Evolutionary conservation across 192 early-diverging fungal genomes (phyloP).

Genomic region (Coemansia sp.): DNA sequence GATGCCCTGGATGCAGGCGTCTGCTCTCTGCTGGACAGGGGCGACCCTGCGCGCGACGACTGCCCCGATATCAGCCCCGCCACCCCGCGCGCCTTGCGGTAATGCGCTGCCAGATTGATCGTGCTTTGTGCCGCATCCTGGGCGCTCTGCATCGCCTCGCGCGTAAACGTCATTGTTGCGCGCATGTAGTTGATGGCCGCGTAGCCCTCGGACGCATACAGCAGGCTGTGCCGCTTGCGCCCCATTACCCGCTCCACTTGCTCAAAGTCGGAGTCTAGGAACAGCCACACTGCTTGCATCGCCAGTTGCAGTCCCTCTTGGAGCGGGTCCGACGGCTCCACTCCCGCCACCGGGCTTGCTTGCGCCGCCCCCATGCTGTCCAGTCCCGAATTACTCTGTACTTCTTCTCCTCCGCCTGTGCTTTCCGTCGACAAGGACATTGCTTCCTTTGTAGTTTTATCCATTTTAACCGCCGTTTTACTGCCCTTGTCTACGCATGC

Average conservation of each 20-base stretch:
- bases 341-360: conserved; percentile 23
- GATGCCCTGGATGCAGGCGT: conserved; percentile 58
- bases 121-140: conserved; percentile 63
- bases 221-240: conserved; percentile 50
- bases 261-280: conserved; percentile 74
- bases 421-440: not conserved
- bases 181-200: conserved; percentile 69
- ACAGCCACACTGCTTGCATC: conserved; percentile 67
- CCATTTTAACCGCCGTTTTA: no score
- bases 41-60: conserved; percentile 52
- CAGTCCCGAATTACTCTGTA: not conserved
- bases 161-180: conserved; percentile 77
- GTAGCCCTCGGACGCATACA: conserved; percentile 75
- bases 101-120: conserved; percentile 59
- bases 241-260: conserved; percentile 64
- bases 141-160: conserved; percentile 64
- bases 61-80: conserved; percentile 30
- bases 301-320: conserved; percentile 59
- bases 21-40: conserved; percentile 41
- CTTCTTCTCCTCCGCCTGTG: not conserved
- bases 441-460: no score
- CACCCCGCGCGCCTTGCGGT: conserved; percentile 61
- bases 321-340: conserved; percentile 46
- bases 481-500: no score
- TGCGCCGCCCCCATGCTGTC: not conserved